Percentiles rank a stretch among this genome's conserved stretches.
phyloP scores from a whole-genome alignment of 176 grass and related monocot genomes.

The Oropetium thomaeum region DNA sequence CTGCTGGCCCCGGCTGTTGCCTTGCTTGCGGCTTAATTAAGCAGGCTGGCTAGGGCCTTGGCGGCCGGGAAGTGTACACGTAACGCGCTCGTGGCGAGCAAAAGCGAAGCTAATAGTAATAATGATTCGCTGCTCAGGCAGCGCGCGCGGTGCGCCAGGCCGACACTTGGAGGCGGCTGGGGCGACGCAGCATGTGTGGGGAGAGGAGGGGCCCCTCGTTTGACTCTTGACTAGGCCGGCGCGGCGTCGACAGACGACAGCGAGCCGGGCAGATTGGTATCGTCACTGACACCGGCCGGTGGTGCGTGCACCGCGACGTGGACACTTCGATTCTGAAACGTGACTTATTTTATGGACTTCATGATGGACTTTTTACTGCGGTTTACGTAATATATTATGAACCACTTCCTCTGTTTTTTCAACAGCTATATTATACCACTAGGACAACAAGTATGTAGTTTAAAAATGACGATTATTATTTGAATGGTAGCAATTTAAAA shows the following conservation, averaged over 20 bases:
- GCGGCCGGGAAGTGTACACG: no score
- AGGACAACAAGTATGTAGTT: no score
- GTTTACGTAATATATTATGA: no score
- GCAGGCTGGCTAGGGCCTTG: not conserved
- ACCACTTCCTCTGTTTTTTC: no score
- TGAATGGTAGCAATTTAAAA: no score
- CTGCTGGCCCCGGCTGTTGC: not conserved
- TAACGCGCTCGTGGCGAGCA: not conserved
- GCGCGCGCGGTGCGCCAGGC: not conserved
- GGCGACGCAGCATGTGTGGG: not conserved
- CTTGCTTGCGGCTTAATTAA: not conserved
- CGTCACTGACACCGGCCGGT: not conserved
- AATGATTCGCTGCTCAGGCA: no score
- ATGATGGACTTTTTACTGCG: no score
- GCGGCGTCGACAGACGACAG: not conserved
- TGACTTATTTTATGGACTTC: no score
- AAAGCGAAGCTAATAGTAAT: not conserved
- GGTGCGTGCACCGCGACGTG: slow-evolving; percentile 31
- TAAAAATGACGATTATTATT: no score
- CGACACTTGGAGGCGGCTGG: slow-evolving; percentile 46
- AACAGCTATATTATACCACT: no score
- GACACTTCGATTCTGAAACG: no score
- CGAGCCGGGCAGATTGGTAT: not conserved
- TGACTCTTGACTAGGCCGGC: slow-evolving; percentile 23
- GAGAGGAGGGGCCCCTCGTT: not conserved